Conservation (phyloP, 176 grass and related monocot species). For the Secale cereale region DNA sequence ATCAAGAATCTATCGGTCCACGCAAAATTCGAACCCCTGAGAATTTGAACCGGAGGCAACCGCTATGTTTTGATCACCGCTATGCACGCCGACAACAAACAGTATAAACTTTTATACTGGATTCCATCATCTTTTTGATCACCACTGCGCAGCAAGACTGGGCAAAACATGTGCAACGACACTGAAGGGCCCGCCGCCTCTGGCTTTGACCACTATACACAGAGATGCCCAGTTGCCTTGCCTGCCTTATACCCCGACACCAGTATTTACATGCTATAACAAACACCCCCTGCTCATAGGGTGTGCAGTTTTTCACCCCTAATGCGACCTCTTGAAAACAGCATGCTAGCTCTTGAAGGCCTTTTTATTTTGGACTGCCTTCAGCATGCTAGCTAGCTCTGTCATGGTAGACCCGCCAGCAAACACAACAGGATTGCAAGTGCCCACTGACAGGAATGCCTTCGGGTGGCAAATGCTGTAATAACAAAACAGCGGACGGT, state of each 20-base stretch:
- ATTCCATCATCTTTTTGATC: neutral
- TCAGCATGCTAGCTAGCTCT: neutral
- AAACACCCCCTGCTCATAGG: conserved; percentile 21
- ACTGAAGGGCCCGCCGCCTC: conserved; percentile 41
- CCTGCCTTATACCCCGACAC: conserved; percentile 5
- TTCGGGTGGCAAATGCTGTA: conserved; percentile 22
- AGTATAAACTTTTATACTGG: conserved; percentile 21
- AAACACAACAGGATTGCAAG: conserved; percentile 14
- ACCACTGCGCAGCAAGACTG: conserved; percentile 14
- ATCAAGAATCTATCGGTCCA: neutral
- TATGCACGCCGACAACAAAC: neutral
- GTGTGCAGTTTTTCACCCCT: conserved; percentile 23
- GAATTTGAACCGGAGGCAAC: neutral
- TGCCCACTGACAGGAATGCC: conserved; percentile 11
- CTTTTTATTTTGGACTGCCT: neutral
- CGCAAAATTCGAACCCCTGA: neutral
- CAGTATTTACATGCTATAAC: conserved; percentile 46
- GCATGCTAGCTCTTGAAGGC: neutral
- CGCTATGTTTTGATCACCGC: too few relatives aligned
- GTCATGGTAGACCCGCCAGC: conserved; percentile 16
- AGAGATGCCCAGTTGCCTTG: conserved; percentile 33
- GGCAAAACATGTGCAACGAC: conserved; percentile 27
- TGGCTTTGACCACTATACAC: conserved; percentile 60
- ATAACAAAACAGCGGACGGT: neutral
- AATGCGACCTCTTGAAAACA: neutral